phyloP scores from a whole-genome alignment of 345 rosid genomes.

The Orychophragmus violaceus region DNA sequence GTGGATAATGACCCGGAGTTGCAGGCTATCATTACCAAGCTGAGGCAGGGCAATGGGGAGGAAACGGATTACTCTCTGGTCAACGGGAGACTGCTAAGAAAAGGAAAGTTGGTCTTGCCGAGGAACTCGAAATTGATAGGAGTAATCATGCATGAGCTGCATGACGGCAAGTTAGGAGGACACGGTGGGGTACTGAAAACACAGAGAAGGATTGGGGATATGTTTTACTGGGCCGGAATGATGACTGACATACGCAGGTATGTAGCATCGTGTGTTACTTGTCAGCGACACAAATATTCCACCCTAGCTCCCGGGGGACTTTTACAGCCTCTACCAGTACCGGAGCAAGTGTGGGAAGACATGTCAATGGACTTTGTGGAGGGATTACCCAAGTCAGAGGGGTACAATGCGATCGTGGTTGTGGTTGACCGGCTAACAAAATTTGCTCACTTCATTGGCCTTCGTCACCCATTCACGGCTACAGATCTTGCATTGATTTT shows the following conservation, averaged over 20 bases:
- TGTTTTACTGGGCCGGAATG: not conserved
- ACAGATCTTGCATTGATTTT: no score
- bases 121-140: not conserved
- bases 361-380: not conserved
- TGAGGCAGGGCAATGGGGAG: no score
- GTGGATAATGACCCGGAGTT: not conserved
- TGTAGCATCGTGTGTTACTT: not conserved
- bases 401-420: no score
- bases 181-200: not conserved
- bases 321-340: not conserved
- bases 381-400: no score
- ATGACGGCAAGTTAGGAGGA: not conserved
- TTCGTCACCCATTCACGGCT: no score
- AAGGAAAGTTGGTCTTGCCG: not conserved
- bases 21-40: not conserved
- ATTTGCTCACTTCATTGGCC: no score
- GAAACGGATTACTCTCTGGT: not conserved
- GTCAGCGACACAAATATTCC: not conserved
- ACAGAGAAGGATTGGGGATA: not conserved
- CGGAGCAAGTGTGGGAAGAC: not conserved
- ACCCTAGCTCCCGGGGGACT: not conserved
- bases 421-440: no score
- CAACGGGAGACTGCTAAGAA: not conserved
- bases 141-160: not conserved
- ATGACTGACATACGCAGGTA: not conserved